Conservation (phyloP, 2,329 filamentous ascomycete genomes). For the Zopfia rhizophila region DNA sequence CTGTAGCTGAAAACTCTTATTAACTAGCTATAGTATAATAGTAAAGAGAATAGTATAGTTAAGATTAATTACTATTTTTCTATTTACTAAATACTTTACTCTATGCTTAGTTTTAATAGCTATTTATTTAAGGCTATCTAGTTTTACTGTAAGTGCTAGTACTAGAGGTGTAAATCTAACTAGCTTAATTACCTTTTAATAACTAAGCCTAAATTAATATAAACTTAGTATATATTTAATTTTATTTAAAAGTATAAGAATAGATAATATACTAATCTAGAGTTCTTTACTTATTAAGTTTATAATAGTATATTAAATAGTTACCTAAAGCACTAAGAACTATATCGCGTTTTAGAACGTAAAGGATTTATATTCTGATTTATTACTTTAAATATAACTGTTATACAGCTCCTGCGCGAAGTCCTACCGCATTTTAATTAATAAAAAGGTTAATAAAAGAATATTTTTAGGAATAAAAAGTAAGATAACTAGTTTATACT, state of each 20-base stretch:
- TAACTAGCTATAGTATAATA: not conserved
- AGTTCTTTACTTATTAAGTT: conserved; percentile 1
- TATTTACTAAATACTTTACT: not conserved
- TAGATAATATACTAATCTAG: conserved; percentile 2
- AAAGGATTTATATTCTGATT: not conserved
- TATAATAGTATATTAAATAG: conserved; percentile 1
- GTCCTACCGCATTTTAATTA: no score
- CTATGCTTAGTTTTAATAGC: not conserved
- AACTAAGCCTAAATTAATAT: conserved; percentile 1
- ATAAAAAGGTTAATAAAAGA: no score
- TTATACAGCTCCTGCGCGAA: conserved; percentile 6
- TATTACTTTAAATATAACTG: conserved; percentile 1
- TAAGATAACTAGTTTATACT: no score
- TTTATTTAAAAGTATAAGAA: conserved; percentile 1
- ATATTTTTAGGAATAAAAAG: no score
- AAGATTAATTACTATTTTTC: conserved; percentile 3
- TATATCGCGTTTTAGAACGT: not conserved
- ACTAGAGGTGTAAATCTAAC: not conserved
- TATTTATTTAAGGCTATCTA: conserved; percentile 1
- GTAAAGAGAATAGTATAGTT: conserved; percentile 2
- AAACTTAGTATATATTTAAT: conserved; percentile 5
- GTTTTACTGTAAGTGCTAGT: not conserved
- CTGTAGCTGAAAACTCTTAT: conserved; percentile 2
- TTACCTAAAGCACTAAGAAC: conserved; percentile 1
- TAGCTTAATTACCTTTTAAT: conserved; percentile 4